Base-by-base conservation (phyloP, 2,329 filamentous ascomycete species). In the Bipolaris gigantea region DNA sequence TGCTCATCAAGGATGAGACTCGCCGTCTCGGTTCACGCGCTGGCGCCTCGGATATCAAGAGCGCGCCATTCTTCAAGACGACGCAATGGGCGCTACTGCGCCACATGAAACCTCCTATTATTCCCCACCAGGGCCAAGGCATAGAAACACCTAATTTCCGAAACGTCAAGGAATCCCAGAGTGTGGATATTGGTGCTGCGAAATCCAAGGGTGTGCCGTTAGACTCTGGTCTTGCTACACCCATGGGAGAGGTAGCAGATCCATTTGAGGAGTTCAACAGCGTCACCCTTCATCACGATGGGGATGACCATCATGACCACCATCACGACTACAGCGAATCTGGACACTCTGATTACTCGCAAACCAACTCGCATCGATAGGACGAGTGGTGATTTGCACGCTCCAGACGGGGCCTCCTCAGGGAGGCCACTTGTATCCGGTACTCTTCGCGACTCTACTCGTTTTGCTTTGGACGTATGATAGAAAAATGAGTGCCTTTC, bases 231-330 rank as follows among this genome's bases (percentile, higher is more conserved):
- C 80, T 96, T 48, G 85, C 89, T 2, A 97, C 93, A 2, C 93
- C 93, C 1, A 90, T 89, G 40, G 89, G 83, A 34, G 93, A 97
- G 71, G 70, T 88, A 34, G 81, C 85, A 3, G 94, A 99, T 81
- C 94, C 94, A 1, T 99, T 99, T 72, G 90, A 97, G 75, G 94
- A 97, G 75, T 99, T 99, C 77, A 99, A 97, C 80, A 96, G 91
- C 72, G 92, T 99, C 38, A 99, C 94, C 46, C 80, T 99, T 57
- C 93, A 97, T 75, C 94, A 99, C 71, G 94, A 97, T 52, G 94
- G 92, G 15, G 93, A 97, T 64, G 89, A 92, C 50, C 73, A 78
- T 45, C 80, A 86, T 53, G 36, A 36, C 34, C 63, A 71, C 45
- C 80, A 86, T 53, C 64, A 71, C 27, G 57, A 65, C 19, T 53